Base-by-base conservation (phyloP, 1,139 yeast genomes). In the Diutina catenulata region DNA sequence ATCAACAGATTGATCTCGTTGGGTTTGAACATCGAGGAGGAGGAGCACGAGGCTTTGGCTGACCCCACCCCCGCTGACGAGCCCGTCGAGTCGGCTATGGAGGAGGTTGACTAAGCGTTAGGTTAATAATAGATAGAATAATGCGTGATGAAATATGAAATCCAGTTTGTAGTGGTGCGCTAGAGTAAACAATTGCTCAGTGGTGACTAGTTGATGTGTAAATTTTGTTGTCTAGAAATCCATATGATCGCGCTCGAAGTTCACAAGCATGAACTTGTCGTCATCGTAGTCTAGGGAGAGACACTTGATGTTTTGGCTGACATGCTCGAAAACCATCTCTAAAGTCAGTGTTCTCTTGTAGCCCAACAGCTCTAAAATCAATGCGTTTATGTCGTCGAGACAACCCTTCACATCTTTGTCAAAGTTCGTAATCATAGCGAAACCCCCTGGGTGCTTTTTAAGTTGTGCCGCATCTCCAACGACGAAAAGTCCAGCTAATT, bases 11-110 rank as follows among this genome's bases (percentile, higher is more conserved):
- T 91, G 69, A 88, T 91, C 58, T 84, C 97, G 44, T 80, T 91
- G 57, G 99, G 99, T 64, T 82, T 91, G 64, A 88, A 91, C 80
- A 87, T 91, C 58, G 98, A 91, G 55, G 97, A 88, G 64, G 83
- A 80, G 38, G 86, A 76, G 53, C 80, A 67, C 52, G 70, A 62
- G 48, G 56, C 65, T 43, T 40, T 37, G 23, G 64, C 68, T 45
- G 64, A 75, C 46, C 59, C 76, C 41, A 72, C 74, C 46, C 64
- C 70, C 47, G 61, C 76, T 45, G 78, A 73, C 52, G 81, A 74
- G 49, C 76, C 69, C 45, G 76, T 76, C 53, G 97, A 87, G 73
- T 81, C 94, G 50, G 95, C 91, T 59, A 88, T 91, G 97, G 98
- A 91, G 76, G 98, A 91, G 71, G 96, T 91, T 64, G 98, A 91